Base-by-base conservation (phyloP, 2,329 filamentous ascomycete species). In the Epicoccum nigrum region DNA sequence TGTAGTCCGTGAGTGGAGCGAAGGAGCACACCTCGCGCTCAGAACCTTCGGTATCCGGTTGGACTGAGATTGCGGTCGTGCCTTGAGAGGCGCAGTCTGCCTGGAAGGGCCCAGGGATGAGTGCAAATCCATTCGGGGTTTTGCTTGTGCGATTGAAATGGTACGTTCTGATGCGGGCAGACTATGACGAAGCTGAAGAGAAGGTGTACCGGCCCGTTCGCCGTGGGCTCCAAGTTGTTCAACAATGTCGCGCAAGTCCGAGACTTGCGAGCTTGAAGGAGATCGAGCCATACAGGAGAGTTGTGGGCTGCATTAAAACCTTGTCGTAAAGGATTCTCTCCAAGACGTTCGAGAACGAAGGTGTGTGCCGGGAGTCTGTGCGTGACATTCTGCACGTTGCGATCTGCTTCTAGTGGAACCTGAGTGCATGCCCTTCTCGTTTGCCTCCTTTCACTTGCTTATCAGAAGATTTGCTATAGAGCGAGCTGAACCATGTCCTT, bases 361-460 rank as follows among this genome's bases (percentile, higher is more conserved):
- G 19, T 16, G 32, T 42, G 37, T 42, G 38, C 42, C 32, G 16
- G 27, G 30, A 21, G 21, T 43, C 25, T 23, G 23, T 46, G 49
- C 30, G 33, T 28, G 17, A 20, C 2, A 13, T 15, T 4, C 16
- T 35, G 34, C 35, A 40, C 25, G 12, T 31, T 46, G 42, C 42
- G 28, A 27, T 33, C 19, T 27, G 17, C 2, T 42, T 42, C 37
- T 23, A n/a, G n/a, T 20, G 20, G 32, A 49, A 33, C 42, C 28
- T 54, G 55, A 50, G 61, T 62, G 58, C 58, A 61, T 58, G 30
- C 12, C 25, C 28, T 28, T 37, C 6, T 9, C 23, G 6, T 25
- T 25, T 25, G 23, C 6, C 23, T 25, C 23, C 9, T 25, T 7
- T 25, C 9, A 9, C 23, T 25, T 25, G 23, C 3, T 25, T 25